phyloP scores from a whole-genome alignment of 2,329 filamentous ascomycete species.

The Cylindrodendrum hubeiense region DNA sequence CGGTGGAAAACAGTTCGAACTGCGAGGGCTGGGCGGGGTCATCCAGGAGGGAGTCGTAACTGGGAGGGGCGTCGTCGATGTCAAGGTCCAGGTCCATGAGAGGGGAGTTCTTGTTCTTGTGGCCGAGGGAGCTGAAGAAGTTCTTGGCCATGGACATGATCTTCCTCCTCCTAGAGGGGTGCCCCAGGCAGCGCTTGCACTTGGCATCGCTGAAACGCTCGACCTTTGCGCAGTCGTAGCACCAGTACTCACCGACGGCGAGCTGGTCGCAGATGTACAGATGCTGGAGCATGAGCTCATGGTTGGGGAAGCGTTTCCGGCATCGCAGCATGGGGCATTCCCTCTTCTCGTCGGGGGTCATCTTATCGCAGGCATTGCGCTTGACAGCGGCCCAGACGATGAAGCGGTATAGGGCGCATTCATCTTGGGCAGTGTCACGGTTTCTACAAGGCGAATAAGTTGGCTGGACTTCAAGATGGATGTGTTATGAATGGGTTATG shows the following conservation, averaged over 20 bases:
- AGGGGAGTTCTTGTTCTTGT: slow-evolving; percentile 56
- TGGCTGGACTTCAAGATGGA: slow-evolving; percentile 2
- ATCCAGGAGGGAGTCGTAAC: slow-evolving; percentile 58
- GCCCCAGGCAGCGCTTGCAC: slow-evolving; percentile 63
- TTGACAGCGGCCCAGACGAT: slow-evolving; percentile 69
- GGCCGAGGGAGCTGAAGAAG: slow-evolving; percentile 66
- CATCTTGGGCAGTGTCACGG: slow-evolving; percentile 58
- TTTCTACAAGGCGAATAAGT: slow-evolving; percentile 50
- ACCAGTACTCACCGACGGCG: slow-evolving; percentile 65
- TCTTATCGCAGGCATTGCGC: slow-evolving; percentile 62
- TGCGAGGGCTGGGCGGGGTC: slow-evolving; percentile 40
- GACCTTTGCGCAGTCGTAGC: slow-evolving; percentile 65
- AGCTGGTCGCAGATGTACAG: slow-evolving; percentile 63
- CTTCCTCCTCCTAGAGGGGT: slow-evolving; percentile 63
- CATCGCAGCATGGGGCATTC: slow-evolving; percentile 66
- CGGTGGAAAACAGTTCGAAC: slow-evolving; percentile 61
- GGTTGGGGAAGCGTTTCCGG: slow-evolving; percentile 61
- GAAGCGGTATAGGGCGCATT: slow-evolving; percentile 66
- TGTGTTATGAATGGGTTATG: not conserved
- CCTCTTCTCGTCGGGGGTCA: slow-evolving; percentile 61
- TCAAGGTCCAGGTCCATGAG: slow-evolving; percentile 43
- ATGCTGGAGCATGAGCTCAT: slow-evolving; percentile 68
- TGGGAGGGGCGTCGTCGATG: slow-evolving; percentile 56
- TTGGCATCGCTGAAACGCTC: slow-evolving; percentile 65
- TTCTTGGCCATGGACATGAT: slow-evolving; percentile 66